These are phyloP conservation scores for Mortierella sp. DNA, from an alignment of 371 early-diverging fungal genomes.

Conservation along the genomic window DNA sequence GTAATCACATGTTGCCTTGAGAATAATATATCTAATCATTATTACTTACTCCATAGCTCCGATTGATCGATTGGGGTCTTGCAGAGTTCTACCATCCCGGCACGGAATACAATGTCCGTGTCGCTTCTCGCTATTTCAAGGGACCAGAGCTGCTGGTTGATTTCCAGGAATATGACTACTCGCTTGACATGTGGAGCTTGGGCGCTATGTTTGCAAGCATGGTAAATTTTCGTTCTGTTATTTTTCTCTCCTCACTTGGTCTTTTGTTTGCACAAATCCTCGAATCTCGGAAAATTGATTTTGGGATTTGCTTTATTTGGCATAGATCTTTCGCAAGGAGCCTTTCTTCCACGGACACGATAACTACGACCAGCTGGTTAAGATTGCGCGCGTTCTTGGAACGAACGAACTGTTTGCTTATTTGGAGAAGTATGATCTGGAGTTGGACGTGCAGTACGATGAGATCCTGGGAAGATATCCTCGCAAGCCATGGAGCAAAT, in stretches of 20 bases:
- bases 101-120: slow-evolving; percentile 98
- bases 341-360: slow-evolving; percentile 99
- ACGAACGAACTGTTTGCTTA: slow-evolving; percentile 93
- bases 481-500: slow-evolving; percentile 95
- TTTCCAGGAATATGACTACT: slow-evolving; percentile 98
- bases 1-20: neutral
- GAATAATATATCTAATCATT: neutral
- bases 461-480: slow-evolving; percentile 89
- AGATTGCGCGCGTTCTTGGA: slow-evolving; percentile 97
- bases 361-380: slow-evolving; percentile 98
- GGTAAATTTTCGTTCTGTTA: no score
- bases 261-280: no score
- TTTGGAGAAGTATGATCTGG: slow-evolving; percentile 95
- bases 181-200: slow-evolving; percentile 99
- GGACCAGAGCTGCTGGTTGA: slow-evolving; percentile 99
- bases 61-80: slow-evolving; percentile 99
- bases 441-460: slow-evolving; percentile 88
- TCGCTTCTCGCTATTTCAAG: slow-evolving; percentile 99
- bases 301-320: neutral
- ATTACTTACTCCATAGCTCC: slow-evolving; percentile 64
- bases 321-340: slow-evolving; percentile 95
- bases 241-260: no score
- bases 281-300: neutral
- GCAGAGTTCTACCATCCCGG: slow-evolving; percentile 99
- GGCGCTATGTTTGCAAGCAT: slow-evolving; percentile 99